Percentiles rank a stretch among this genome's conserved stretches.
Conservation (phyloP, 116 monocot genomes). For the Papilionanthe hybrid region DNA sequence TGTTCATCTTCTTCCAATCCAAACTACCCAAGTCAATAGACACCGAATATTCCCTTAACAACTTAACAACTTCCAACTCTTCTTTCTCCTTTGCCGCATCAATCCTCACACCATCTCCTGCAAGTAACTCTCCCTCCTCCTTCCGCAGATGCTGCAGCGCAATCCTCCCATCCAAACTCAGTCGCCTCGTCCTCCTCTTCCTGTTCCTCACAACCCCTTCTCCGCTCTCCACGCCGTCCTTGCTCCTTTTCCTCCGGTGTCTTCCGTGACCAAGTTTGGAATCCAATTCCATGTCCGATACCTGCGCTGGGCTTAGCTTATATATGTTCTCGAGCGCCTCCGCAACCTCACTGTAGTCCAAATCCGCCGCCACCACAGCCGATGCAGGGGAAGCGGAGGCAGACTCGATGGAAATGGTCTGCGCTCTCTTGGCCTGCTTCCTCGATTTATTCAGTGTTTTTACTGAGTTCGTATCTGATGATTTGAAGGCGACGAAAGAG, state of each 20-base stretch:
- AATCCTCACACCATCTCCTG: background rate
- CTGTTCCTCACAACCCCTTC: conserved; percentile 29
- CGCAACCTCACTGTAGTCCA: conserved; percentile 77
- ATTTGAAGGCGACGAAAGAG: conserved; percentile 31
- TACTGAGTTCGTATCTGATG: conserved; percentile 22
- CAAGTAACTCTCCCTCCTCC: background rate
- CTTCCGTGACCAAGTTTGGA: background rate
- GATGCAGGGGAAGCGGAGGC: background rate
- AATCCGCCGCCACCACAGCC: conserved; percentile 19
- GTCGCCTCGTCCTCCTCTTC: conserved; percentile 39
- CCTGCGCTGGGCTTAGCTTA: conserved; percentile 70
- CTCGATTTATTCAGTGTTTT: conserved; percentile 17
- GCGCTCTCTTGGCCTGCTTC: conserved; percentile 19
- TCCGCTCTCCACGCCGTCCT: conserved; percentile 2
- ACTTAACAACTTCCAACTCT: conserved; percentile 29
- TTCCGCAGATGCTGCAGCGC: conserved; percentile 29
- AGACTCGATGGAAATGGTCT: background rate
- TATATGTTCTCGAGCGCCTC: conserved; percentile 82
- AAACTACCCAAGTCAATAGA: conserved; percentile 55
- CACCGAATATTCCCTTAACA: conserved; percentile 60
- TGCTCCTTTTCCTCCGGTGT: background rate
- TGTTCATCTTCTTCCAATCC: conserved; percentile 93
- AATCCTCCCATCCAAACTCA: conserved; percentile 61
- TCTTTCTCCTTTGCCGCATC: background rate
- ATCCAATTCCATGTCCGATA: conserved; percentile 12